Evolutionary conservation across 73 alveolate genomes (phyloP).

Genomic region (Strombidium stylifer): DNA sequence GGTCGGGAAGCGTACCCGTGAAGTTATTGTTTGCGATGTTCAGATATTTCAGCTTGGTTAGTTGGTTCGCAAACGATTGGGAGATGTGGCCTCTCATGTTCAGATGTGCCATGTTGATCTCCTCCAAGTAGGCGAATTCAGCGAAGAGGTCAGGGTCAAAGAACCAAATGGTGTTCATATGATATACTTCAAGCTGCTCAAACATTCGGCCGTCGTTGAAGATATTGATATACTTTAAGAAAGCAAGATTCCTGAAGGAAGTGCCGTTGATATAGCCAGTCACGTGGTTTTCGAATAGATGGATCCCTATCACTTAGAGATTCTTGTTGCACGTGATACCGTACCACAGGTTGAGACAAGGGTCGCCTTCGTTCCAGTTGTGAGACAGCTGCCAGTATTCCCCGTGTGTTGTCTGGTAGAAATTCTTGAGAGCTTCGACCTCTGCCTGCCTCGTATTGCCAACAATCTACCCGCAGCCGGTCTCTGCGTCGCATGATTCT

Average conservation of each 20-base stretch:
- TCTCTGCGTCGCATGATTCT: constrained; percentile 15
- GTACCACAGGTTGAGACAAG: constrained; percentile 67
- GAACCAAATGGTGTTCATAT: constrained; percentile 43
- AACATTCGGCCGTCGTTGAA: constrained; percentile 55
- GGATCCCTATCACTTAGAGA: constrained; percentile 54
- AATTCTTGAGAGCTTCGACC: constrained; percentile 42
- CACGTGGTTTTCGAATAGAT: constrained; percentile 51
- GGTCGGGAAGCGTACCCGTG: constrained; percentile 43
- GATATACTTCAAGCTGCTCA: constrained; percentile 33
- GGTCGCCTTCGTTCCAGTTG: constrained; percentile 75
- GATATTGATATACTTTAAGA: constrained; percentile 50
- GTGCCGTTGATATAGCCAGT: constrained; percentile 63
- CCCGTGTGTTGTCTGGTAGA: constrained; percentile 52
- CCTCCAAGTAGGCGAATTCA: constrained; percentile 21
- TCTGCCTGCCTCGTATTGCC: constrained; percentile 5
- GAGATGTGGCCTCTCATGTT: constrained; percentile 29
- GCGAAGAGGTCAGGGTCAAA: constrained; percentile 34
- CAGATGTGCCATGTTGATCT: constrained; percentile 45
- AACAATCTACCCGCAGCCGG: too few relatives aligned
- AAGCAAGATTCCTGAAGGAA: constrained; percentile 23
- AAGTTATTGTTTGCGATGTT: constrained; percentile 48
- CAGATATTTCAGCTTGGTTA: constrained; percentile 40
- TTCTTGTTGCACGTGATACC: constrained; percentile 61
- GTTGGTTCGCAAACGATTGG: constrained; percentile 19
- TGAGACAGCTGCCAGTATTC: constrained; percentile 46